Base-by-base conservation (phyloP, 345 rosid species). In the Eucalyptus marginata region DNA sequence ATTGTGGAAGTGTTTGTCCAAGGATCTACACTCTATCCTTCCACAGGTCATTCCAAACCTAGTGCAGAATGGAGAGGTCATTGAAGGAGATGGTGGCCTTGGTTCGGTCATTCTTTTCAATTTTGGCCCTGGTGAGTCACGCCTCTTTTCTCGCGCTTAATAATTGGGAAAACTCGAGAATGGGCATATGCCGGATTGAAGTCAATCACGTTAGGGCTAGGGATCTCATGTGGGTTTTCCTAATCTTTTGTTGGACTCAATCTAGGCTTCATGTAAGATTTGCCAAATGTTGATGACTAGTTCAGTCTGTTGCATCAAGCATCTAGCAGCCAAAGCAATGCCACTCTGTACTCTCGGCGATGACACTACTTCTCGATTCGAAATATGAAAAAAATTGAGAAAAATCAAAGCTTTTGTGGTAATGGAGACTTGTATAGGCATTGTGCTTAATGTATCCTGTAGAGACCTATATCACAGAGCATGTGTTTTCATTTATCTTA, bases 51-150 rank as follows among this genome's bases (percentile, higher is more conserved):
- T 89, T 22, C 94, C 92, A 33, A 81, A 79, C 50, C 40, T 90
- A 13, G 92, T 93, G 90, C 87, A 89, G 86, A 89, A 89, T 58
- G 92, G 80, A 15, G 47, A 90, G 33, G 49, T 91, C 15, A 87
- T 92, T 64, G 93, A 93, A 91, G 95, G 93, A 68, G 93, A 92
- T 88, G 94, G 92, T 47, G 90, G 91, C 80, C 90, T 91, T 51
- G 92, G 89, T 20, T 83, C 94, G 8, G 87, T 92, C 49, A 47
- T 88, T 27, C 93, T 89, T 87, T 88, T 94, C 89, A 90, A 84
- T 16, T 93, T 93, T 33, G 91, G 92, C 88, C 88, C 90, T 1
- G 93, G 93, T 92, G 47, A 90, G 90, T 91, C 51, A n/a, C 22
- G 18, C 27, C 43, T 25, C 59, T 15, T 16, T 50, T 31, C 87